A percentile compares a stretch with the other conserved stretches of the same genome.
phyloP scores from a whole-genome alignment of 1,284 basidiomycete genomes.

The Tilletia indica region DNA sequence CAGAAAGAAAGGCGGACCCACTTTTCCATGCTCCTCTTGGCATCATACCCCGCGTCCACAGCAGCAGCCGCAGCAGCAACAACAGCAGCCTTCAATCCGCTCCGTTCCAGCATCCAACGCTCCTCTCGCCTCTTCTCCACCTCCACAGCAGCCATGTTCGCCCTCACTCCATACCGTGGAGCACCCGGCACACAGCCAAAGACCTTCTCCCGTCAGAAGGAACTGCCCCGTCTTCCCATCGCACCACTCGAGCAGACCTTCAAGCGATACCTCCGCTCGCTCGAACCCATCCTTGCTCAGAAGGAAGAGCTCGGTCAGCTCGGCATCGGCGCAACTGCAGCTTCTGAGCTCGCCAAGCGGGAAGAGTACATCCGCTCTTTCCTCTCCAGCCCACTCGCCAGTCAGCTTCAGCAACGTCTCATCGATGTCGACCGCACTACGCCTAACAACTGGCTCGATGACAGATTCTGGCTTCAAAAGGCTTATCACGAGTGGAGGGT shows the following conservation, averaged over 20 bases:
- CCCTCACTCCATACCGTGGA: conserved; percentile 52
- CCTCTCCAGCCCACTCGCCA: conserved; percentile 68
- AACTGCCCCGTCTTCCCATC: conserved; percentile 73
- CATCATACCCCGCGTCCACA: neutral
- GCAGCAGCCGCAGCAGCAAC: neutral
- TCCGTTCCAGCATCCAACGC: neutral
- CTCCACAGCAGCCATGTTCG: conserved; percentile 52
- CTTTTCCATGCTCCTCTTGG: neutral
- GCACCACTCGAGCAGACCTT: conserved; percentile 76
- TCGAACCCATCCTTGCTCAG: conserved; percentile 73
- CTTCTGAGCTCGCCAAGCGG: conserved; percentile 66
- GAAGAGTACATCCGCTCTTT: conserved; percentile 72
- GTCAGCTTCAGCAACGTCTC: conserved; percentile 73
- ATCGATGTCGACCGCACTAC: conserved; percentile 80
- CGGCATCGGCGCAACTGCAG: conserved; percentile 59
- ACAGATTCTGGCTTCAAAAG: conserved; percentile 87
- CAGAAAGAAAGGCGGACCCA: neutral
- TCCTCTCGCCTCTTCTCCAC: conserved; percentile 25
- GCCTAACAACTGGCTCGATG: conserved; percentile 90
- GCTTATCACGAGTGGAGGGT: conserved; percentile 87
- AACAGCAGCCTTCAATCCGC: neutral
- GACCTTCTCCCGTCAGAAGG: conserved; percentile 57
- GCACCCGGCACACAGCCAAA: conserved; percentile 51
- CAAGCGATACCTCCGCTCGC: conserved; percentile 73
- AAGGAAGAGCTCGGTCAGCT: conserved; percentile 62